phyloP scores from a whole-genome alignment of 164 flowering plant species.

The Kingdonia uniflora region DNA sequence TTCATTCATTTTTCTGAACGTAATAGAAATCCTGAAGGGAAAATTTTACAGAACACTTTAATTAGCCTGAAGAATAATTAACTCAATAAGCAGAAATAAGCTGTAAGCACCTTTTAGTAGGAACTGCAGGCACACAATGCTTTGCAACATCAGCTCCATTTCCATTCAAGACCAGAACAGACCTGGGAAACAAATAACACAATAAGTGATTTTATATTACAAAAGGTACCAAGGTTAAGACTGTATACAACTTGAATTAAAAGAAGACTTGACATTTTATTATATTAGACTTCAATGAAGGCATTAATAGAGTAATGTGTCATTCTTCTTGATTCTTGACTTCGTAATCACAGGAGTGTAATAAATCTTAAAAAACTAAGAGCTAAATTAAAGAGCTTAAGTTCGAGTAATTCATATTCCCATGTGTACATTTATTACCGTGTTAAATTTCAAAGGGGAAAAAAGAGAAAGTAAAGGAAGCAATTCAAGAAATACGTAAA shows the following conservation, averaged over 20 bases:
- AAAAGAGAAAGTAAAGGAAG: no score
- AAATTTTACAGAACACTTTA: neutral
- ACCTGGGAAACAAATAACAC: slow-evolving; percentile 28
- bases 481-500: no score
- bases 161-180: slow-evolving; percentile 85
- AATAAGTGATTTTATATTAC: neutral
- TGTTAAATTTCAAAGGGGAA: no score
- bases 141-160: slow-evolving; percentile 92
- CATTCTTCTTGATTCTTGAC: no score
- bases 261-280: neutral
- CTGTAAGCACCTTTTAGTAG: slow-evolving; percentile 55
- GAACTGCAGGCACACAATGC: slow-evolving; percentile 95
- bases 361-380: no score
- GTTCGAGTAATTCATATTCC: no score
- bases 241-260: neutral
- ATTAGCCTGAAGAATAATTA: neutral
- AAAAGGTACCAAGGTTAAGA: neutral
- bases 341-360: no score
- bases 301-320: no score
- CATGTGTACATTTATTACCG: no score
- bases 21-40: slow-evolving; percentile 69
- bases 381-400: no score
- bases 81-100: neutral
- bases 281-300: no score
- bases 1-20: slow-evolving; percentile 89